phyloP scores from a whole-genome alignment of 2,329 filamentous ascomycete genomes.

The Trichophaea hybrida region DNA sequence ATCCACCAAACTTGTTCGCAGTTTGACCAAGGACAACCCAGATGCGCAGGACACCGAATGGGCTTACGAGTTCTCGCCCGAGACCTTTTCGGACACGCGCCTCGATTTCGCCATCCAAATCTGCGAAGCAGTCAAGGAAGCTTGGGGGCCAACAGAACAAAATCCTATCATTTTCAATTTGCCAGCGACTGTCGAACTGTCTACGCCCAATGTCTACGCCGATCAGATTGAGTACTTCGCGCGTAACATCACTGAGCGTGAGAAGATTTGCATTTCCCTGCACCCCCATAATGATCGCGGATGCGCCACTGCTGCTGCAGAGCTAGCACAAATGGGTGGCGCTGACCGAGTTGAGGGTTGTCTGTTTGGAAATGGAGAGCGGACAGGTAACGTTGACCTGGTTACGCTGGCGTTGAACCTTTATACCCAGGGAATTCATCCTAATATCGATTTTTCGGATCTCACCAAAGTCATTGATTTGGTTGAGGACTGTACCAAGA shows the following conservation, averaged over 20 bases:
- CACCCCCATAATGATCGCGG: constrained; percentile 94
- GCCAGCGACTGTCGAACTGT: constrained; percentile 87
- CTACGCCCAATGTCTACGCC: constrained; percentile 88
- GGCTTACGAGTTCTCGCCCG: constrained; percentile 72
- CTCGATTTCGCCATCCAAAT: constrained; percentile 70
- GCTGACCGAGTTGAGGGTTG: constrained; percentile 90
- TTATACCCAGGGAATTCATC: constrained; percentile 81
- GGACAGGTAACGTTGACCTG: constrained; percentile 89
- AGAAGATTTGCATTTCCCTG: constrained; percentile 76
- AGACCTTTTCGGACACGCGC: constrained; percentile 80
- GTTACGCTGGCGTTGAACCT: constrained; percentile 86
- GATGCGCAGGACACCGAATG: constrained; percentile 46
- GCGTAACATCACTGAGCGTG: constrained; percentile 63
- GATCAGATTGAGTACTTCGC: constrained; percentile 97
- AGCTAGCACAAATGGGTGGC: constrained; percentile 90
- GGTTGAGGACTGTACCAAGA: constrained; percentile 88
- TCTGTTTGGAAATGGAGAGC: constrained; percentile 85
- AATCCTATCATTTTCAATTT: constrained; percentile 92
- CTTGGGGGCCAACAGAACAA: constrained; percentile 70
- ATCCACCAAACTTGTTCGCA: constrained; percentile 74
- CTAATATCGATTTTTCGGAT: constrained; percentile 81
- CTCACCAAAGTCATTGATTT: constrained; percentile 72
- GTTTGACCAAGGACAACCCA: constrained; percentile 71
- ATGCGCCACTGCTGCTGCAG: constrained; percentile 75
- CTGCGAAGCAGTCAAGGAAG: constrained; percentile 84